phyloP scores from a whole-genome alignment of 2,329 filamentous ascomycete species.

The Calonectria henricotiae region DNA sequence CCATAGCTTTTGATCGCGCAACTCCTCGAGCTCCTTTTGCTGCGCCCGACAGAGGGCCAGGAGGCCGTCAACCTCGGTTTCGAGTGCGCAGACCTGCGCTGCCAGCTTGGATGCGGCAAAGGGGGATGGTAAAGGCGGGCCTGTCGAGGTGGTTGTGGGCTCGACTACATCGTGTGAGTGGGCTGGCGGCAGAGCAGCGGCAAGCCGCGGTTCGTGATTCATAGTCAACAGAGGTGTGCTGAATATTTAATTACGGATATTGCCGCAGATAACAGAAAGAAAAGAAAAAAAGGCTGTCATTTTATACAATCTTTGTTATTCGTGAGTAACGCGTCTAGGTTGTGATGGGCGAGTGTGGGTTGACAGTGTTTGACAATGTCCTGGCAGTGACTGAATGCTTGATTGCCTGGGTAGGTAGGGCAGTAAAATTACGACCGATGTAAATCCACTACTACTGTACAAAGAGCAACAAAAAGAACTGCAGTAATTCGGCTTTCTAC shows the following conservation, averaged over 20 bases:
- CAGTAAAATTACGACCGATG: neutral
- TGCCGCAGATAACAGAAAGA: too few species aligned
- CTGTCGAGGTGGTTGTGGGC: neutral
- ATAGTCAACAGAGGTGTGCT: too few species aligned
- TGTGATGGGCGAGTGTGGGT: neutral
- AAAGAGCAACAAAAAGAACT: neutral
- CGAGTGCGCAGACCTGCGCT: neutral
- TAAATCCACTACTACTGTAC: too few species aligned
- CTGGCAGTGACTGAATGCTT: neutral
- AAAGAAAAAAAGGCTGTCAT: too few species aligned
- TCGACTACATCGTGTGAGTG: too few species aligned
- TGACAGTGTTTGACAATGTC: constrained; percentile 13
- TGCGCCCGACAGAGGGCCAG: neutral
- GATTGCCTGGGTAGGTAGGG: neutral
- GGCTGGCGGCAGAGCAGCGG: too few species aligned
- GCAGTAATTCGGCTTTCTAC: too few species aligned
- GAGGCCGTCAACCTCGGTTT: neutral
- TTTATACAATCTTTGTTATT: neutral
- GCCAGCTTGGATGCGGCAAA: neutral
- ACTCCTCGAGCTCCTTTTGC: constrained; percentile 12
- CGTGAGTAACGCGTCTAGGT: too few species aligned
- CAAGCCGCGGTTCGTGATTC: too few species aligned
- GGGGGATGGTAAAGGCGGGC: neutral
- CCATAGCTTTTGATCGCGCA: neutral
- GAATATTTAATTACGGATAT: too few species aligned